Evolutionary conservation across 1,284 basidiomycete species (phyloP).

Genomic region (Inonotus obliquus): DNA sequence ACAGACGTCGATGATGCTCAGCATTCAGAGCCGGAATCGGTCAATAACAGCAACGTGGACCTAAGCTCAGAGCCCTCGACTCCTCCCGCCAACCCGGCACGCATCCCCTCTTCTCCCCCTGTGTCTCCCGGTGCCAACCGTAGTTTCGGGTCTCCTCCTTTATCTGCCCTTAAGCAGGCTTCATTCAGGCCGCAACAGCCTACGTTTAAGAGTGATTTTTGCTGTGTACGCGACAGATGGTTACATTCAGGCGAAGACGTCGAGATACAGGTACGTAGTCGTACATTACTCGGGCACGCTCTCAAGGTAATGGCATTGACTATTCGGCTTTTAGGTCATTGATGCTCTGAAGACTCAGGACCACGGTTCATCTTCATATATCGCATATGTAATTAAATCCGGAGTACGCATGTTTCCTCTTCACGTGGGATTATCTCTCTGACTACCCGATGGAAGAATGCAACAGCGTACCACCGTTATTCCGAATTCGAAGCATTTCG

Average conservation of each 20-base stretch:
- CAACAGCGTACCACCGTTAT: constrained; percentile 88
- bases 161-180: constrained; percentile 44
- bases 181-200: constrained; percentile 47
- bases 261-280: constrained; percentile 62
- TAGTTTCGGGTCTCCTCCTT: constrained; percentile 7
- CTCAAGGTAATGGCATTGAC: not conserved
- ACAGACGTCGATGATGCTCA: constrained; percentile 52
- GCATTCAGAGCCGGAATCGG: constrained; percentile 56
- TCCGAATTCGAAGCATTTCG: constrained; percentile 97
- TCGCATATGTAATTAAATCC: constrained; percentile 89
- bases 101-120: constrained; percentile 31
- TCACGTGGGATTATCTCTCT: constrained; percentile 9
- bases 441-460: constrained; percentile 44
- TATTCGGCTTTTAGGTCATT: constrained; percentile 55
- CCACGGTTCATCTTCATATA: constrained; percentile 84
- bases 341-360: constrained; percentile 95
- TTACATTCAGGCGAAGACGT: constrained; percentile 76
- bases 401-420: constrained; percentile 55
- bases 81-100: constrained; percentile 42
- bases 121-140: constrained; percentile 31
- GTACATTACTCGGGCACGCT: constrained; percentile 9
- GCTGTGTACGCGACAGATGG: constrained; percentile 67
- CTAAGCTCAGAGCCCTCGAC: constrained; percentile 57
- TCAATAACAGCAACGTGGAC: constrained; percentile 45
- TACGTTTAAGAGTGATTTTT: constrained; percentile 65